These are phyloP conservation scores for Mycosarcoma mackinlayi DNA, from an alignment of 1,284 basidiomycete species.

Conservation along the genomic window DNA sequence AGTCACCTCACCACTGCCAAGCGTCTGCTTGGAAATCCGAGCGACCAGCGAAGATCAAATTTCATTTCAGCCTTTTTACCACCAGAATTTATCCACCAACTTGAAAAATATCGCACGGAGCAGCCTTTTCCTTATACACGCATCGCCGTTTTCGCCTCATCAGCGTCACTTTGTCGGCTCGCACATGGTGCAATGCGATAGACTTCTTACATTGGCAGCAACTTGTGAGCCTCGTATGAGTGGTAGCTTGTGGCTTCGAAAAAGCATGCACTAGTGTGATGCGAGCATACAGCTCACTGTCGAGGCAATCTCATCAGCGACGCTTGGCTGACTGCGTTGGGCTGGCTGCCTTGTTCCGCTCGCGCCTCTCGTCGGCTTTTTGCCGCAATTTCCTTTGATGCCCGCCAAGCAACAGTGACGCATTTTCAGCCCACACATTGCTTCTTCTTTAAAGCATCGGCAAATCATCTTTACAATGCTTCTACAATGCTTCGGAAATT, in stretches of 20 bases:
- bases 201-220: no score
- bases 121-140: neutral
- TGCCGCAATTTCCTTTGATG: constrained; percentile 6
- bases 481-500: no score
- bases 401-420: neutral
- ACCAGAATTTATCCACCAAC: neutral
- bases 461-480: neutral
- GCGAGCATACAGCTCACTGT: no score
- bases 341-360: no score
- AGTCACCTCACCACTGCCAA: neutral
- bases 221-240: no score
- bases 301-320: no score
- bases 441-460: neutral
- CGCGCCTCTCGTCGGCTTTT: constrained; percentile 4
- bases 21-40: constrained; percentile 5
- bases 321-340: no score
- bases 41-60: neutral
- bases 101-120: constrained; percentile 1
- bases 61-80: neutral
- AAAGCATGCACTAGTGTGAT: no score
- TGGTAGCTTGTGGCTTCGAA: no score
- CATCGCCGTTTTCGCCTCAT: no score
- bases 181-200: no score
- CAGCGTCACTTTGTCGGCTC: no score
- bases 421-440: neutral